Conservation (phyloP, 208 protist species). For the Acanthamoeba castellanii region DNA sequence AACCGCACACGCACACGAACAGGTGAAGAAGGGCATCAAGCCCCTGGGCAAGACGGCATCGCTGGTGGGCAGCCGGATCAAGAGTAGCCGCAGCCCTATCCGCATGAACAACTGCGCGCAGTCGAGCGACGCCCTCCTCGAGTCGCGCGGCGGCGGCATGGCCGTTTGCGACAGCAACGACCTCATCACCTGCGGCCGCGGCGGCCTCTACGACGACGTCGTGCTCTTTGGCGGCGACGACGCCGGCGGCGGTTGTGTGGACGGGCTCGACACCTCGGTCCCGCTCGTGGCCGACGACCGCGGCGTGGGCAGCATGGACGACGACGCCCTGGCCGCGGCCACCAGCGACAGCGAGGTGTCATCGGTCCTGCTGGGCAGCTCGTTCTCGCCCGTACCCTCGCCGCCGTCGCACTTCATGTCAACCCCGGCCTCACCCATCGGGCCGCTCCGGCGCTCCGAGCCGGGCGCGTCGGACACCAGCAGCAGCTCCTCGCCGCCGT, state of each 20-base stretch:
- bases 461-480: no score
- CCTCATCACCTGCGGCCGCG: neutral
- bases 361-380: neutral
- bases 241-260: neutral
- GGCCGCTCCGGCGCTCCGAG: neutral
- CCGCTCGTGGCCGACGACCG: neutral
- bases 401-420: neutral
- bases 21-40: slow-evolving; percentile 28
- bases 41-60: neutral
- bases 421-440: neutral
- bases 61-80: slow-evolving; percentile 15
- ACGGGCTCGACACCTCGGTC: neutral
- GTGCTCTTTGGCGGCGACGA: neutral
- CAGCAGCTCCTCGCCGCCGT: no score
- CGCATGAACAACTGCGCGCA: neutral
- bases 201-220: neutral
- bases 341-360: slow-evolving; percentile 19
- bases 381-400: slow-evolving; percentile 20
- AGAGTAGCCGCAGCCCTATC: neutral
- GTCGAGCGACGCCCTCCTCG: neutral
- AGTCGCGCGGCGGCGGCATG: neutral
- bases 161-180: neutral
- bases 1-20: no score
- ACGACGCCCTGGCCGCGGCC: neutral
- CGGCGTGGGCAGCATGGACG: neutral